These are phyloP conservation scores for Vitis riparia DNA, from an alignment of 164 flowering plant species.

Conservation along the genomic window DNA sequence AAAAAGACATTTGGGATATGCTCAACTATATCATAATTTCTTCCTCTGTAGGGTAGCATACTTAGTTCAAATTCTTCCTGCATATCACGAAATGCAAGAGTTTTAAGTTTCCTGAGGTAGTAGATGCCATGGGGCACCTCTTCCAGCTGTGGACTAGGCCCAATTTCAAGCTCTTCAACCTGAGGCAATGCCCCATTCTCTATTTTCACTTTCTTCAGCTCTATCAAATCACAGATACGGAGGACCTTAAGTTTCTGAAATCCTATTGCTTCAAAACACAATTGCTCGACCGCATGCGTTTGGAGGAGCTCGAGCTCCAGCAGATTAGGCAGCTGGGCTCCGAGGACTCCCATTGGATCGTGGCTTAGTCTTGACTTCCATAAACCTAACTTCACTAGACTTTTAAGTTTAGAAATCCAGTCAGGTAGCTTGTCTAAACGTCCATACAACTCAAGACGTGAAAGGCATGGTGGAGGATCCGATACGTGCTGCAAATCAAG, in stretches of 20 bases:
- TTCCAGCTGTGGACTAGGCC: too few relatives aligned
- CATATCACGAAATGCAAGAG: too few relatives aligned
- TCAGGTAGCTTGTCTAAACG: conserved; percentile 7
- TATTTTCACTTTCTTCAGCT: background rate
- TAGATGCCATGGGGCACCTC: too few relatives aligned
- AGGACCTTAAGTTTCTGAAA: conserved; percentile 15
- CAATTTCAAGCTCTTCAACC: background rate
- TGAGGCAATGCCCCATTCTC: conserved; percentile 10
- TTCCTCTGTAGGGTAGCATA: too few relatives aligned
- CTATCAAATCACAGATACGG: background rate
- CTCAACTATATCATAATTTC: too few relatives aligned
- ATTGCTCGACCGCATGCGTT: background rate
- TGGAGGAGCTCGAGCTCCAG: background rate
- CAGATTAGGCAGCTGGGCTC: conserved; percentile 11
- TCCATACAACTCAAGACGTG: conserved; percentile 6
- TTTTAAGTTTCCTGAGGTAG: too few relatives aligned
- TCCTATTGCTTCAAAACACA: conserved; percentile 4
- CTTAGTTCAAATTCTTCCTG: too few relatives aligned
- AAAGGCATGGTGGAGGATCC: conserved; percentile 2
- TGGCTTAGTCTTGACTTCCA: too few relatives aligned
- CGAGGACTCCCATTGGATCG: background rate
- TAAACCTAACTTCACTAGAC: too few relatives aligned
- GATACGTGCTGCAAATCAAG: background rate
- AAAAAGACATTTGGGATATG: too few relatives aligned
- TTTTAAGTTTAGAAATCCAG: conserved; percentile 13